A percentile compares a stretch with the other conserved stretches of the same genome.
Conservation (phyloP, 169 alveolate genomes). For the Plasmodium knowlesi region DNA sequence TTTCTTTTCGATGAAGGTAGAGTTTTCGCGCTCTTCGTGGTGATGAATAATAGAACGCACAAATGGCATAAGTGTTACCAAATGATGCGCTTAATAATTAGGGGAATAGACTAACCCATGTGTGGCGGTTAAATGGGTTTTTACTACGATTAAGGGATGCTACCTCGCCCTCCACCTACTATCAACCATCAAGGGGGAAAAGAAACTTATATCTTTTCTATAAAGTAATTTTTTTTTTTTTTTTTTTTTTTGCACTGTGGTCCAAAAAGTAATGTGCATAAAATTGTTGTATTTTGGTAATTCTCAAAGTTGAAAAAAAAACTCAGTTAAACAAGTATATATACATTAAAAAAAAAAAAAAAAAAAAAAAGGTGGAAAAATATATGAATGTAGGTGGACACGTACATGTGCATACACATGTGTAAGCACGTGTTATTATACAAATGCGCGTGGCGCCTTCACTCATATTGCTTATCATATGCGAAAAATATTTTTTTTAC, state of each 20-base stretch:
- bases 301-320: background rate
- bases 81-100: background rate
- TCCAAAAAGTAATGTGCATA: background rate
- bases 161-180: background rate
- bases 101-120: background rate
- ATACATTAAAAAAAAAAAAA: background rate
- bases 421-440: background rate
- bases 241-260: background rate
- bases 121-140: background rate
- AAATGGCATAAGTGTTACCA: background rate
- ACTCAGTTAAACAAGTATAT: background rate
- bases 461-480: background rate
- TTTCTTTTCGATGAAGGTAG: background rate
- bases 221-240: background rate
- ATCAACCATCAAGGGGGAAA: background rate
- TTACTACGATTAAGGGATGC: background rate
- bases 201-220: background rate
- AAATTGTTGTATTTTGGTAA: background rate
- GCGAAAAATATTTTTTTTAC: background rate
- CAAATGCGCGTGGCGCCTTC: background rate
- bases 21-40: background rate
- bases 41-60: background rate
- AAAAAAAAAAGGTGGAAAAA: background rate
- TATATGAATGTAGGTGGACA: background rate
- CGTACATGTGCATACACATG: background rate